Base-by-base conservation (phyloP, 371 early-diverging fungal species). In the Apophysomyces trapeziformis region DNA sequence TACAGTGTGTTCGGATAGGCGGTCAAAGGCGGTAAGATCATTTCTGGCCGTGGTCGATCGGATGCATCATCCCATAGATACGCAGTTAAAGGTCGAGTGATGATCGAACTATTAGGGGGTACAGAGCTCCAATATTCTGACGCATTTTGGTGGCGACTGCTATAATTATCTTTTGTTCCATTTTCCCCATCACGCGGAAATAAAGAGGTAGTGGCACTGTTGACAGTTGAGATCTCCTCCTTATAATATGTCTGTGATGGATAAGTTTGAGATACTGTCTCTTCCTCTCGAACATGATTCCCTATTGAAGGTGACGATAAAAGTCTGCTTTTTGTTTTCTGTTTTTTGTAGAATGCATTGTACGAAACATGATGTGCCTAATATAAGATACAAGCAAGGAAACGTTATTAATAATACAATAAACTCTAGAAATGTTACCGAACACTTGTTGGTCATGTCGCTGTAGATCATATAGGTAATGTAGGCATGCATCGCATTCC, bases 391-490 rank as follows among this genome's bases (percentile, higher is more conserved):
- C 57, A 69, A 57, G 32, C 7, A 47, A 60, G 58, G 57, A 60
- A 59, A 18, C 37, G 32, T 26, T 26, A 26, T 26, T 26, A 26
- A 26, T 26, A 26, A 26, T 2, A 26, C 32, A 26, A 26, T 26
- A 26, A 26, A 26, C 2, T 26, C 32, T 3, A 26, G 32, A 2
- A 26, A 26, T 26, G 3, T 65, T 60, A 58, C 56, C 36, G 68
- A 73, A 39, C 60, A 18, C 45, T 63, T 66, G 63, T 74, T 69
- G 18, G 76, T 72, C 70, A 77, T 74, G 46, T 84, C 76, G n/a
- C 80, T 81, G 70, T 84, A 84, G 26, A 84, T 84, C 85, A 84
- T 82, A 65, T 84, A 85, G 39, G 85, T 77, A 60, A 85, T 85
- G 64, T 85, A 85, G 46, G 85, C 83, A 74, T 85, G 85, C 77